A percentile compares a stretch with the other conserved stretches of the same genome.
Conservation (phyloP, 148 eudicot genomes). For the Silene uniflora region DNA sequence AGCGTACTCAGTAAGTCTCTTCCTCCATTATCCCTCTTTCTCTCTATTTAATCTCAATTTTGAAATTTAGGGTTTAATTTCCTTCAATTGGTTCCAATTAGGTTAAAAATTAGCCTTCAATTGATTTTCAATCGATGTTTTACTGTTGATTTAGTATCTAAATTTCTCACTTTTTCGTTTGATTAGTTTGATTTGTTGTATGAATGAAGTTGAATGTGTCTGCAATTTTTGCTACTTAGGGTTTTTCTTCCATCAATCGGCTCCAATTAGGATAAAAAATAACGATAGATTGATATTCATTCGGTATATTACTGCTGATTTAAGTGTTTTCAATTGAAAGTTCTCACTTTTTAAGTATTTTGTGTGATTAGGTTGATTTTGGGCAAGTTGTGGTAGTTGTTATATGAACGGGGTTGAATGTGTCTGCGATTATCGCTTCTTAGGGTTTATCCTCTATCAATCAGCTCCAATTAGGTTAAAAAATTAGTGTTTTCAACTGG, state of each 20-base stretch:
- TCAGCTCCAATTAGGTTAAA: neutral
- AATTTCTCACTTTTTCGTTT: neutral
- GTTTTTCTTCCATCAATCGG: neutral
- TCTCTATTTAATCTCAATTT: slow-evolving; percentile 8
- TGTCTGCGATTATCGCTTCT: too few species aligned
- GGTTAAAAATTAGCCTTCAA: neutral
- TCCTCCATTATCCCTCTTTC: neutral
- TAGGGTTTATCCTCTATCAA: too few species aligned
- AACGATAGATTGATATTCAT: neutral
- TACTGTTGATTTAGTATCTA: neutral
- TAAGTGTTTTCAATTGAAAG: neutral
- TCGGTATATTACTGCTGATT: neutral
- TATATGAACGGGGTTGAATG: too few species aligned
- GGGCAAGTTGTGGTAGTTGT: neutral
- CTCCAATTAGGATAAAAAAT: neutral
- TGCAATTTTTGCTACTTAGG: neutral
- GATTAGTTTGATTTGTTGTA: neutral
- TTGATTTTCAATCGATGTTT: neutral
- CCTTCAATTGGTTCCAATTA: neutral
- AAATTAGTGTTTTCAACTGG: neutral
- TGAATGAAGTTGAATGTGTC: too few species aligned
- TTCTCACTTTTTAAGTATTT: too few species aligned
- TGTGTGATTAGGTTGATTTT: too few species aligned
- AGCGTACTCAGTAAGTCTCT: slow-evolving; percentile 26
- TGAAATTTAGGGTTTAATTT: neutral